These are phyloP conservation scores for Fusarium odoratissimum DNA, from an alignment of 2,329 filamentous ascomycete genomes.

Conservation along the genomic window DNA sequence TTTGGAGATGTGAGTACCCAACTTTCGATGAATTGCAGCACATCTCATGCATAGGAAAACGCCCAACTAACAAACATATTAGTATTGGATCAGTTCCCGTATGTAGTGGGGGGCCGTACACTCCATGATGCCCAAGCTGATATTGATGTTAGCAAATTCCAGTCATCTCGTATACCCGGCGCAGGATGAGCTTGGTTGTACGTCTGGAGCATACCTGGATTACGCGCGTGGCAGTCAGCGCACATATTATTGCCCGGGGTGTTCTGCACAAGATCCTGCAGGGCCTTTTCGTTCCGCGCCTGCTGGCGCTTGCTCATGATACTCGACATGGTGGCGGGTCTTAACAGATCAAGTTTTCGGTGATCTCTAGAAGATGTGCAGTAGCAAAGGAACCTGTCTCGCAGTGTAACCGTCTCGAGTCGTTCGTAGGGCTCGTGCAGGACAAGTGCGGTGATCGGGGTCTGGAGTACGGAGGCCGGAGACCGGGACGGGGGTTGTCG, in stretches of 20 bases:
- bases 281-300: conserved; percentile 91
- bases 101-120: conserved; percentile 64
- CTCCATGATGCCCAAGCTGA: conserved; percentile 97
- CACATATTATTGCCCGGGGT: conserved; percentile 91
- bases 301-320: conserved; percentile 95
- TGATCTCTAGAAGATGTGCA: conserved; percentile 8
- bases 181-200: conserved; percentile 4
- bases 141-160: conserved; percentile 44
- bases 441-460: conserved; percentile 22
- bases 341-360: not conserved
- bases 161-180: not conserved
- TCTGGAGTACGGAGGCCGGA: conserved; percentile 26
- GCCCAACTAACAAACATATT: conserved; percentile 72
- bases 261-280: conserved; percentile 88
- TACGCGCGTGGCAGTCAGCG: conserved; percentile 91
- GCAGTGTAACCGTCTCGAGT: conserved; percentile 38
- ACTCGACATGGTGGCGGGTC: conserved; percentile 68
- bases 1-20: conserved; percentile 98
- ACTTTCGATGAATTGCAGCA: conserved; percentile 92
- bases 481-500: conserved; percentile 27
- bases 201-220: conserved; percentile 76
- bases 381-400: conserved; percentile 16
- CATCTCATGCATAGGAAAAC: conserved; percentile 98
- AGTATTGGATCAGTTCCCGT: conserved; percentile 25
- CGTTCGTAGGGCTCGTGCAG: conserved; percentile 30